Base-by-base conservation (phyloP, 2,329 filamentous ascomycete genomes). In the Fusarium hostae region DNA sequence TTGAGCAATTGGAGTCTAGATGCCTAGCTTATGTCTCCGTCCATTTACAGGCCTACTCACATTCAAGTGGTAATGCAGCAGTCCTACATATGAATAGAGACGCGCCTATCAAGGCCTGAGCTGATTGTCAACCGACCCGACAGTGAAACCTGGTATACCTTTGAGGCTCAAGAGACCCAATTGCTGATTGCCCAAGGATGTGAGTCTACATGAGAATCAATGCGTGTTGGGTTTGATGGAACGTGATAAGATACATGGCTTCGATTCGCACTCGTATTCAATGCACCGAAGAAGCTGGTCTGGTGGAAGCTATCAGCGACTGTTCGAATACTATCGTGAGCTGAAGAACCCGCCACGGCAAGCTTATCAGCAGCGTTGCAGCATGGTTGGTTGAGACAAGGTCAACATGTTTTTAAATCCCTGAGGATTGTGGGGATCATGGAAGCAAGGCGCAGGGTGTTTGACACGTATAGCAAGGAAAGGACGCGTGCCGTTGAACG, bases 281-380 rank as follows among this genome's bases (percentile, higher is more conserved):
- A 41, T 50, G 59, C 32, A 37, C 24, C 26, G 37, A 45, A 37
- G 40, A 34, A 22, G 24, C 28, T 30, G 47, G 39, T 35, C 43
- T 50, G 15, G 26, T 45, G 15, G 26, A 66, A 50, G 48, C 43
- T 44, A 47, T 66, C 44, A 50, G 47, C 41, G 55, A 43, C 32
- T 57, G 37, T 43, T 43, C 32, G 32, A 37, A 34, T 35, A 48
- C 58, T 28, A 50, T 40, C 39, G 41, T 48, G 51, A 48, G 34
- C 20, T 45, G 43, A 48, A 39, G 9, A 37, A 18, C 32, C 43
- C 34, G 24, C 24, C 34, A 28, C 43, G 24, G 26, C n/a, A 52
- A 58, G 58, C 54, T 68, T 68, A 59, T 63, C 66, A 68, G 50
- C 44, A 37, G 44, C 24, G 40, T 48, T 40, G 61, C 39, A 32